Conservation (phyloP, 805 yeast genomes). For the Torulaspora maleeae region DNA sequence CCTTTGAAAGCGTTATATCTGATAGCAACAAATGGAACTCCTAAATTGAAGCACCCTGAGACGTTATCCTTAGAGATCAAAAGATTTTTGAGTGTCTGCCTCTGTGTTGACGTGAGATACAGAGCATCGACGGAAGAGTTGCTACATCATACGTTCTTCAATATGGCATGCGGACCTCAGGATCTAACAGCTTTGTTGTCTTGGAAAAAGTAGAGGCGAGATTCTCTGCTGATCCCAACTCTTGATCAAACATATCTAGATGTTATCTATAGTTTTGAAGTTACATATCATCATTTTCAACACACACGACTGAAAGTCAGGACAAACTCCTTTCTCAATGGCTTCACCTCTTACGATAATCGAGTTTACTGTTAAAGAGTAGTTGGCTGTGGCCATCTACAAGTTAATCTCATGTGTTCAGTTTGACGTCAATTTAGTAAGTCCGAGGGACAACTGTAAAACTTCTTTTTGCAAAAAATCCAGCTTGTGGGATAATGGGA, state of each 20-base stretch:
- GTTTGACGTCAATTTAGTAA: conserved; percentile 22
- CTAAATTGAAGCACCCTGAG: conserved; percentile 86
- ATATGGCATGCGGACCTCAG: conserved; percentile 54
- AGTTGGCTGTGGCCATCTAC: background rate
- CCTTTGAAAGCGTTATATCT: conserved; percentile 90
- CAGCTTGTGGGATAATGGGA: conserved; percentile 33
- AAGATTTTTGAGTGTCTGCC: conserved; percentile 81
- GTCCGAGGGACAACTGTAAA: conserved; percentile 27
- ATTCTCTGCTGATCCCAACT: background rate
- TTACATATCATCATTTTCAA: background rate
- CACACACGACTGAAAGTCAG: background rate
- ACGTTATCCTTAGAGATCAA: conserved; percentile 72
- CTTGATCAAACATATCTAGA: background rate
- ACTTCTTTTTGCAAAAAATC: conserved; percentile 30
- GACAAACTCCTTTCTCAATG: too few relatives aligned
- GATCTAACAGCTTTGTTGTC: conserved; percentile 58
- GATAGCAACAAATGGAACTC: conserved; percentile 97
- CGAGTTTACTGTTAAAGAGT: too few relatives aligned
- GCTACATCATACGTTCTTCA: conserved; percentile 67
- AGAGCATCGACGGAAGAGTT: conserved; percentile 90
- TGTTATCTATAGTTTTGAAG: background rate
- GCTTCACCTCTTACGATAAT: too few relatives aligned
- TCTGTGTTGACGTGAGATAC: conserved; percentile 89
- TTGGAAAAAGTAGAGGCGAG: conserved; percentile 36
- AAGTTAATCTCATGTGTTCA: background rate